Evolutionary conservation across 2,329 filamentous ascomycete species (phyloP).

Genomic region (Mycogone perniciosa): DNA sequence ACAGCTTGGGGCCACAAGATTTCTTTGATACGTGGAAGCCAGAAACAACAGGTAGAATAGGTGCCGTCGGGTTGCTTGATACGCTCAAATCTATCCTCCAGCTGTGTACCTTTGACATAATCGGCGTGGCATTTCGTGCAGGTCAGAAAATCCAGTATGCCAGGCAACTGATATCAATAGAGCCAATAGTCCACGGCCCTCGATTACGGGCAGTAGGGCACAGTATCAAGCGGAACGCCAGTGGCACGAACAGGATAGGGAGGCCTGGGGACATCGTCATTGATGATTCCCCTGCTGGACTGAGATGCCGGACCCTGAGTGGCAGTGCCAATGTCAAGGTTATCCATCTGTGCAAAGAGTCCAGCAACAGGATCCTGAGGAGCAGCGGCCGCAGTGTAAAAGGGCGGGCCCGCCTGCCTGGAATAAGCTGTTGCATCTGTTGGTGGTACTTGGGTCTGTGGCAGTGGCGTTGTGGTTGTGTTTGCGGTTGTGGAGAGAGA

Average conservation of each 20-base stretch:
- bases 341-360: slow-evolving; percentile 3
- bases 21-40: slow-evolving; percentile 27
- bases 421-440: background rate
- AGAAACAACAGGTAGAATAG: slow-evolving; percentile 26
- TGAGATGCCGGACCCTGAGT: background rate
- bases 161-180: slow-evolving; percentile 26
- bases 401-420: too few species aligned
- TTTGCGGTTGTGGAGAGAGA: too few species aligned
- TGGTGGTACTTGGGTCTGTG: background rate
- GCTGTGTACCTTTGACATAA: slow-evolving; percentile 26
- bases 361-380: background rate
- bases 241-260: slow-evolving; percentile 10
- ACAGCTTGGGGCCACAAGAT: slow-evolving; percentile 29
- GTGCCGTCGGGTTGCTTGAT: slow-evolving; percentile 21
- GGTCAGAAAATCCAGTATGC: slow-evolving; percentile 27
- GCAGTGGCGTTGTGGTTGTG: background rate
- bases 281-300: background rate
- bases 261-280: slow-evolving; percentile 2
- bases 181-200: slow-evolving; percentile 23
- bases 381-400: background rate
- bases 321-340: background rate
- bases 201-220: slow-evolving; percentile 24
- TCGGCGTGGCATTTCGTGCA: slow-evolving; percentile 38
- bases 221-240: slow-evolving; percentile 19
- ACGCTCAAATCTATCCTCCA: slow-evolving; percentile 25